Evolutionary conservation across 202 grass and related monocot species (phyloP).

Genomic region (Carex arenaria): DNA sequence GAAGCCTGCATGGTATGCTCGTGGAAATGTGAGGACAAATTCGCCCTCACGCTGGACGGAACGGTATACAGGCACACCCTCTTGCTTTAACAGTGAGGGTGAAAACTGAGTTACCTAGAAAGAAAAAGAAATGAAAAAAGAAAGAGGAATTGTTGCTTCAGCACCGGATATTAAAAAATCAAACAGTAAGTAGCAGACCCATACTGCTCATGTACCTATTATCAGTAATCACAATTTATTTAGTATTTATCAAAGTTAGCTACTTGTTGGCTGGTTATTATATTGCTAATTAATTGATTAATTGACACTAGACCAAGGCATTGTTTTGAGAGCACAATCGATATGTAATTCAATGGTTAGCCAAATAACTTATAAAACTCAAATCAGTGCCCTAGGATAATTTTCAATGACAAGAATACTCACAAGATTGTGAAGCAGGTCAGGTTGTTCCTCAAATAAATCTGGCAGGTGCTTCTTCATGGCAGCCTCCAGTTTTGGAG

Average conservation of each 20-base stretch:
- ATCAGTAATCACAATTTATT: neutral
- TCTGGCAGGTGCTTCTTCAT: constrained; percentile 89
- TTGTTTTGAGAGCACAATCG: neutral
- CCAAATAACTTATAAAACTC: neutral
- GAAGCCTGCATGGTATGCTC: constrained; percentile 90
- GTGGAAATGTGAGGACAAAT: constrained; percentile 87
- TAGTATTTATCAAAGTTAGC: neutral
- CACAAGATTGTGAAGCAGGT: constrained; percentile 92
- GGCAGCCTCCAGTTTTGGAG: constrained; percentile 63
- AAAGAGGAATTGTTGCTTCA: constrained; percentile 4
- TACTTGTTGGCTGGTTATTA: neutral
- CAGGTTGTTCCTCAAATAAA: constrained; percentile 90
- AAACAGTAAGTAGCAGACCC: neutral
- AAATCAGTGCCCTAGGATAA: constrained; percentile 5
- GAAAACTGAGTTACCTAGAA: constrained; percentile 87
- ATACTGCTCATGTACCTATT: neutral
- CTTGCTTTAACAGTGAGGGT: constrained; percentile 65
- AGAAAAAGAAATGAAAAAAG: neutral
- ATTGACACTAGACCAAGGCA: no score
- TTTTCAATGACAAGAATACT: constrained; percentile 32
- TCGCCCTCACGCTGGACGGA: constrained; percentile 69
- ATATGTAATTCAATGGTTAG: neutral
- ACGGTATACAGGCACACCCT: constrained; percentile 74
- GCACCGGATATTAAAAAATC: neutral
- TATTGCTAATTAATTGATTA: neutral